Conservation (phyloP, 2,329 filamentous ascomycete species). For the Sporothrix schenckii region DNA sequence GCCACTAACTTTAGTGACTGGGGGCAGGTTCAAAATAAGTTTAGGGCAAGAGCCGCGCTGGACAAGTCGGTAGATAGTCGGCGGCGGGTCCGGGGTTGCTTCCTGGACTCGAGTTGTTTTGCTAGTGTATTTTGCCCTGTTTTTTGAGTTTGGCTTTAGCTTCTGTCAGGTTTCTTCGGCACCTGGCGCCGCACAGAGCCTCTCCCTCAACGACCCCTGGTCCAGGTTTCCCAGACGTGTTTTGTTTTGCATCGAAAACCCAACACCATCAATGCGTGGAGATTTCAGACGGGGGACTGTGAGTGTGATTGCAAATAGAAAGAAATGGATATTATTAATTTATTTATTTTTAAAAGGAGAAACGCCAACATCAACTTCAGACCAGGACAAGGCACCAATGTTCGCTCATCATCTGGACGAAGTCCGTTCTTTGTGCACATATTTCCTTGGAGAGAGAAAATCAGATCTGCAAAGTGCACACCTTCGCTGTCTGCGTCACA, state of each 20-base stretch:
- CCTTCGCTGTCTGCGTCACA: background rate
- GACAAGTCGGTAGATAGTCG: background rate
- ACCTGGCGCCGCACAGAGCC: slow-evolving; percentile 32
- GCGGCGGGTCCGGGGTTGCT: background rate
- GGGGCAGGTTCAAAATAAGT: background rate
- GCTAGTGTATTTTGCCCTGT: background rate
- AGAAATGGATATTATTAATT: too few species aligned
- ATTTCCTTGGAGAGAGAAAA: background rate
- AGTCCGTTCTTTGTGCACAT: background rate
- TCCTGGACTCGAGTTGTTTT: background rate
- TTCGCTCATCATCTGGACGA: slow-evolving; percentile 10
- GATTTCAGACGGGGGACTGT: background rate
- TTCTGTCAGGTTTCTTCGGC: slow-evolving; percentile 1
- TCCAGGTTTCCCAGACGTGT: slow-evolving; percentile 31
- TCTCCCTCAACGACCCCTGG: slow-evolving; percentile 7
- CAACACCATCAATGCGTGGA: slow-evolving; percentile 31
- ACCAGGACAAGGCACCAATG: slow-evolving; percentile 3
- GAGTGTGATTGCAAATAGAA: background rate
- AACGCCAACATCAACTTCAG: background rate
- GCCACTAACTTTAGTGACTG: background rate
- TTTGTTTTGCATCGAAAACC: slow-evolving; percentile 34
- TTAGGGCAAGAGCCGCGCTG: slow-evolving; percentile 3
- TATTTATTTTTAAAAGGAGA: background rate
- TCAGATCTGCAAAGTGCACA: background rate
- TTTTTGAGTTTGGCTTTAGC: background rate